These are phyloP conservation scores for Calonectria leucothoes DNA, from an alignment of 2,329 filamentous ascomycete genomes.

Conservation along the genomic window DNA sequence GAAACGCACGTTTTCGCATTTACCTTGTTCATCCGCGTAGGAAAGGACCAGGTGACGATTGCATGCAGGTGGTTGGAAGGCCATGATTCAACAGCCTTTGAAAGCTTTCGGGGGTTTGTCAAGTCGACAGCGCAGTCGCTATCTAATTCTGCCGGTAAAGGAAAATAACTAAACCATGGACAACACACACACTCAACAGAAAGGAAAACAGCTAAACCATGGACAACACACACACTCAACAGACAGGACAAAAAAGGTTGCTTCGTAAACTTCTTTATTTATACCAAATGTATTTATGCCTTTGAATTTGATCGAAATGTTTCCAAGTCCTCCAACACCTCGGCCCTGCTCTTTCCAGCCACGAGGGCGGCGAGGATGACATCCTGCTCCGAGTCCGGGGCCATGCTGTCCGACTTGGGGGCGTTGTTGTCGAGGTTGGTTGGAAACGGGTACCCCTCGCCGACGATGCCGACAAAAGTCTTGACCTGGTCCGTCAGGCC, in stretches of 20 bases:
- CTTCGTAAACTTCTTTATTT: background rate
- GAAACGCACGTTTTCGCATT: constrained; percentile 66
- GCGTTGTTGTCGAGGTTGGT: constrained; percentile 70
- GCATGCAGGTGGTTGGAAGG: constrained; percentile 77
- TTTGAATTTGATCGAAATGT: constrained; percentile 27
- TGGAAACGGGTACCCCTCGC: constrained; percentile 71
- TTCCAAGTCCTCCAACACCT: constrained; percentile 54
- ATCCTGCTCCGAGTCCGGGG: constrained; percentile 69
- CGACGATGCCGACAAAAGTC: constrained; percentile 62
- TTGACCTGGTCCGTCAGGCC: constrained; percentile 55
- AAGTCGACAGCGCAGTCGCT: constrained; percentile 54
- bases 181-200: too few relatives aligned
- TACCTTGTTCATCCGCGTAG: constrained; percentile 60
- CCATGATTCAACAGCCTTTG: constrained; percentile 77
- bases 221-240: background rate
- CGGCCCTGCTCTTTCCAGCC: constrained; percentile 51
- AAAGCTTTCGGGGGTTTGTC: constrained; percentile 88
- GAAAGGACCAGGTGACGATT: constrained; percentile 57
- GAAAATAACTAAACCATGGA: background rate
- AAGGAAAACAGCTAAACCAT: background rate
- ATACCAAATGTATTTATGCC: constrained; percentile 16
- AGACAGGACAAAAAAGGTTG: background rate
- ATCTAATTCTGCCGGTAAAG: background rate
- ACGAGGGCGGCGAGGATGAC: constrained; percentile 58
- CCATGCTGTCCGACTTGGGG: constrained; percentile 68